phyloP scores from a whole-genome alignment of 805 yeast genomes.

The Ogataea populi-albae region DNA sequence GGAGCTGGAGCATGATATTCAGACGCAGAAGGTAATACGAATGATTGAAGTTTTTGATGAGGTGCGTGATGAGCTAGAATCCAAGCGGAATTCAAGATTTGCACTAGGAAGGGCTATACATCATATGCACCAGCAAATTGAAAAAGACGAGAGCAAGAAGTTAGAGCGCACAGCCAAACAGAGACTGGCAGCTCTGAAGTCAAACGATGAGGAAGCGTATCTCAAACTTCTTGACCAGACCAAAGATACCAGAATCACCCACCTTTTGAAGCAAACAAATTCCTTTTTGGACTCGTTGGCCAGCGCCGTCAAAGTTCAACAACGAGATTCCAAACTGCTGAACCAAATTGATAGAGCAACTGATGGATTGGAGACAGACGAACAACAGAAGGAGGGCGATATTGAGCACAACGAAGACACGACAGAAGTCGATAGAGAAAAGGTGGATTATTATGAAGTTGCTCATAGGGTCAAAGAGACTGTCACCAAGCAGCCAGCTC shows the following conservation, averaged over 20 bases:
- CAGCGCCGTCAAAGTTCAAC: slow-evolving; percentile 76
- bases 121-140: slow-evolving; percentile 54
- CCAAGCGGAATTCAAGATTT: slow-evolving; percentile 30
- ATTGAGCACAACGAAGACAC: slow-evolving; percentile 24
- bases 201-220: slow-evolving; percentile 87
- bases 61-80: slow-evolving; percentile 29
- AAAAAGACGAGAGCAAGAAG: slow-evolving; percentile 72
- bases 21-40: slow-evolving; percentile 43
- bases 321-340: slow-evolving; percentile 46
- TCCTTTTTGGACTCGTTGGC: slow-evolving; percentile 74
- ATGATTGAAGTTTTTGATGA: slow-evolving; percentile 35
- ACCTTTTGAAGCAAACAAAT: slow-evolving; percentile 76
- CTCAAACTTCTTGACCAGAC: slow-evolving; percentile 80
- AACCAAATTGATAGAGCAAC: slow-evolving; percentile 29
- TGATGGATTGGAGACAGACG: slow-evolving; percentile 11
- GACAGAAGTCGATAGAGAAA: slow-evolving; percentile 57
- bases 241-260: slow-evolving; percentile 83
- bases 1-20: slow-evolving; percentile 48
- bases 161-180: slow-evolving; percentile 81
- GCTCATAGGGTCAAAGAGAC: slow-evolving; percentile 74
- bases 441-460: slow-evolving; percentile 75
- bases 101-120: slow-evolving; percentile 36
- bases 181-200: slow-evolving; percentile 81
- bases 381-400: slow-evolving; percentile 4
- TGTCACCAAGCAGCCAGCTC: slow-evolving; percentile 60